These are phyloP conservation scores for Pezicula radicicola DNA, from an alignment of 2,329 filamentous ascomycete species.

Conservation along the genomic window DNA sequence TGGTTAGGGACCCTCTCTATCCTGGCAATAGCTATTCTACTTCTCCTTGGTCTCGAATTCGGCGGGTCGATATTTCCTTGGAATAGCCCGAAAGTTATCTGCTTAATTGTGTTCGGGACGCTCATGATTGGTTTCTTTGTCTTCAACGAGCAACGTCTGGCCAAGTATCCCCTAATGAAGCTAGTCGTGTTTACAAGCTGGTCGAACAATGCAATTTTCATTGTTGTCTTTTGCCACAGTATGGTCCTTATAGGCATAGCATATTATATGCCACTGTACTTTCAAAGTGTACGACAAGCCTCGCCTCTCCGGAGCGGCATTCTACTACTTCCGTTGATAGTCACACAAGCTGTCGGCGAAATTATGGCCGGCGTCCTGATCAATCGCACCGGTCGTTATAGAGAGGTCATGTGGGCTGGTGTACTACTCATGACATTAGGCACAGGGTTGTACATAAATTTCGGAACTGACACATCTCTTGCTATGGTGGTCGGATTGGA, in stretches of 20 bases:
- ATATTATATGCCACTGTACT: slow-evolving; percentile 57
- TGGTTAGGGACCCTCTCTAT: slow-evolving; percentile 34
- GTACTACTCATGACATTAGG: slow-evolving; percentile 60
- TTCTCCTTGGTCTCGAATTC: slow-evolving; percentile 78
- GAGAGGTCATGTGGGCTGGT: slow-evolving; percentile 51
- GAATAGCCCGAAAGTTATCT: slow-evolving; percentile 71
- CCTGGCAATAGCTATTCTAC: slow-evolving; percentile 74
- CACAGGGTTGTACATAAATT: slow-evolving; percentile 57
- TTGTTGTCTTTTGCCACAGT: slow-evolving; percentile 69
- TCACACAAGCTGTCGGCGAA: slow-evolving; percentile 62
- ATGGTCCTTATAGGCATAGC: slow-evolving; percentile 50
- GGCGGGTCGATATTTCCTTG: slow-evolving; percentile 40
- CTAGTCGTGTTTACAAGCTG: slow-evolving; percentile 63
- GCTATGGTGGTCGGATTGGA: slow-evolving; percentile 54
- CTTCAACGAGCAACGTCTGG: slow-evolving; percentile 69
- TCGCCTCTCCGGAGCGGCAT: slow-evolving; percentile 70
- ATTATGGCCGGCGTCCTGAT: slow-evolving; percentile 50
- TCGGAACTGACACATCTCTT: slow-evolving; percentile 51
- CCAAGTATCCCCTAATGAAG: slow-evolving; percentile 75
- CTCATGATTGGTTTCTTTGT: slow-evolving; percentile 57
- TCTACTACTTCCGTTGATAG: slow-evolving; percentile 66
- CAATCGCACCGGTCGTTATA: slow-evolving; percentile 60
- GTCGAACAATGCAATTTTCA: slow-evolving; percentile 64
- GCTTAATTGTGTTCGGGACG: slow-evolving; percentile 71
- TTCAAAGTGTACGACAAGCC: slow-evolving; percentile 70